phyloP scores from a whole-genome alignment of 768 basidiomycete species.

The Russula griseocarnosa region DNA sequence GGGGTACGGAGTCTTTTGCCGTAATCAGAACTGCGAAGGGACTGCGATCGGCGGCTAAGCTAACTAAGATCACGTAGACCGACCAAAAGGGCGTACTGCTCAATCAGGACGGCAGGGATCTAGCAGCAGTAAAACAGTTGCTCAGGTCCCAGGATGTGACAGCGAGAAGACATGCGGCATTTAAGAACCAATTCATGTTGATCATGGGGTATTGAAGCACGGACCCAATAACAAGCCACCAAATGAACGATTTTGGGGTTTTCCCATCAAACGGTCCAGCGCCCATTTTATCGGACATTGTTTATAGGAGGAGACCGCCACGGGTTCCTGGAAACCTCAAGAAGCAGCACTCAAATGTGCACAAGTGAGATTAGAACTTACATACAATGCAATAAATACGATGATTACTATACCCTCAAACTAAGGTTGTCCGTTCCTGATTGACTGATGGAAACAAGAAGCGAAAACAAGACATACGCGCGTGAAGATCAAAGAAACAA shows the following conservation, averaged over 20 bases:
- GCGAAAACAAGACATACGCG: conserved; percentile 15
- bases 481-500: not conserved
- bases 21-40: not conserved
- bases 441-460: not conserved
- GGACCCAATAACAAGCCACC: not conserved
- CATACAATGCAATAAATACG: conserved; percentile 4
- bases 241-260: not conserved
- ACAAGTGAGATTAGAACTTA: conserved; percentile 15
- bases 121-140: not conserved
- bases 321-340: conserved; percentile 1
- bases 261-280: not conserved
- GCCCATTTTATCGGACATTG: not conserved
- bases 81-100: not conserved
- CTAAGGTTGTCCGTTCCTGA: conserved; percentile 1
- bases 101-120: conserved; percentile 11
- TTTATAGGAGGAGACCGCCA: conserved; percentile 1
- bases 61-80: not conserved
- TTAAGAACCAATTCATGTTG: not conserved
- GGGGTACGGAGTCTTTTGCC: no score
- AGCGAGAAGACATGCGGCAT: not conserved
- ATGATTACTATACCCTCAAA: not conserved
- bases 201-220: not conserved
- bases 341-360: conserved; percentile 6
- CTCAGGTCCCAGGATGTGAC: not conserved
- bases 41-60: not conserved